phyloP scores from a whole-genome alignment of 108 stramenopile species.

The Poteriospumella lacustris region DNA sequence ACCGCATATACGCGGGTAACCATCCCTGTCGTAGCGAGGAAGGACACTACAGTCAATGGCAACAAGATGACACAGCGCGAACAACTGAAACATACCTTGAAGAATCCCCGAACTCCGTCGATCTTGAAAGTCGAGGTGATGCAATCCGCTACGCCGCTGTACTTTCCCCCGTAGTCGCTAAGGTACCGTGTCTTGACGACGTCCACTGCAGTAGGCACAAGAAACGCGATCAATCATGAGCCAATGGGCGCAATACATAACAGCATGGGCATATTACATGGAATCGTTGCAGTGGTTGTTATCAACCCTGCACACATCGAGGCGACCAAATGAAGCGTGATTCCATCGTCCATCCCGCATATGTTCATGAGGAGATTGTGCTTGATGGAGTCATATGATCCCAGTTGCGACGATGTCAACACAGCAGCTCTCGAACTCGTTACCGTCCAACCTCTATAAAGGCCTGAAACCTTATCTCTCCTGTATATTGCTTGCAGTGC shows the following conservation, averaged over 20 bases:
- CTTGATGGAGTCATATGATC: conserved; percentile 15
- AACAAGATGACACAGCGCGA: no score
- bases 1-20: background rate
- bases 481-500: background rate
- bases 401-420: conserved; percentile 4
- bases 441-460: conserved; percentile 17
- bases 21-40: conserved; percentile 1
- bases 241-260: no score
- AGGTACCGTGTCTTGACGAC: conserved; percentile 16
- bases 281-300: conserved; percentile 14
- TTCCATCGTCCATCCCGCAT: conserved; percentile 3
- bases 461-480: background rate
- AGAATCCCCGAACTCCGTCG: background rate
- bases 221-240: no score
- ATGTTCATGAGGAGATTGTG: background rate
- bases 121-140: background rate
- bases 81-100: no score
- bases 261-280: background rate
- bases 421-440: conserved; percentile 1
- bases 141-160: background rate
- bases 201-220: background rate
- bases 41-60: no score
- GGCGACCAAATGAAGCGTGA: background rate
- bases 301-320: background rate
- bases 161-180: background rate